Evolutionary conservation across 352 stramenopile genomes (phyloP).

Genomic region (Phytophthora podocarpi): DNA sequence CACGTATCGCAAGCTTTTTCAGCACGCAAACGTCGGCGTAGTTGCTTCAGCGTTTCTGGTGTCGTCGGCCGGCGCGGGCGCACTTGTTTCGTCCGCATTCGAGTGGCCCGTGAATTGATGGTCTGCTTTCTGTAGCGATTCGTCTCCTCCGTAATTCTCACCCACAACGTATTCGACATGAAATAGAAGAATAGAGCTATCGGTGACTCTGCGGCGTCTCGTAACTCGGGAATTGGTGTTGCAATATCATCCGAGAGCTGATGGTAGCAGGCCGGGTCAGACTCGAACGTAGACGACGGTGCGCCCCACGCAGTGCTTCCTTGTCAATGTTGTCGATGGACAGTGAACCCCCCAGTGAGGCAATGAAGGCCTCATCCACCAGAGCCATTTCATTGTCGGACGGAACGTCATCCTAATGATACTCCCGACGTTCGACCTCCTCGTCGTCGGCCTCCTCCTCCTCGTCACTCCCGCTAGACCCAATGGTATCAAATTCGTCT

Average conservation of each 20-base stretch:
- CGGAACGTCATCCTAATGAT: background rate
- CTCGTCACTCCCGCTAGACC: background rate
- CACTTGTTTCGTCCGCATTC: slow-evolving; percentile 10
- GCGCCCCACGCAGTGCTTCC: background rate
- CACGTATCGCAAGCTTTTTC: background rate
- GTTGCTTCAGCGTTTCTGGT: background rate
- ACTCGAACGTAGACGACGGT: background rate
- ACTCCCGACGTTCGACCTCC: background rate
- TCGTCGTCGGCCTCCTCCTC: background rate
- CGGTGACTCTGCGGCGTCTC: background rate
- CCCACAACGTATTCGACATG: slow-evolving; percentile 23
- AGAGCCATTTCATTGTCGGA: background rate
- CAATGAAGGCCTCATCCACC: slow-evolving; percentile 7
- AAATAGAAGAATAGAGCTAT: slow-evolving; percentile 31
- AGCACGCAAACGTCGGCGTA: background rate
- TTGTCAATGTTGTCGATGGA: slow-evolving; percentile 1
- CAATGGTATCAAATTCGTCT: background rate
- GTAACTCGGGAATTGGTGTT: background rate
- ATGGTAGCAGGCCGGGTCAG: background rate
- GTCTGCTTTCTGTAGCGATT: slow-evolving; percentile 28
- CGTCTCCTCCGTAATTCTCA: slow-evolving; percentile 12
- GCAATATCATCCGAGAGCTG: background rate
- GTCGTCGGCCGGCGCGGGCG: background rate
- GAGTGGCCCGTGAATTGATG: background rate
- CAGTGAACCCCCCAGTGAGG: slow-evolving; percentile 3